Percentiles rank a stretch among this genome's conserved stretches.
These are phyloP conservation scores for Fusarium xyrophilum DNA, from an alignment of 2,329 filamentous ascomycete species.

Conservation along the genomic window DNA sequence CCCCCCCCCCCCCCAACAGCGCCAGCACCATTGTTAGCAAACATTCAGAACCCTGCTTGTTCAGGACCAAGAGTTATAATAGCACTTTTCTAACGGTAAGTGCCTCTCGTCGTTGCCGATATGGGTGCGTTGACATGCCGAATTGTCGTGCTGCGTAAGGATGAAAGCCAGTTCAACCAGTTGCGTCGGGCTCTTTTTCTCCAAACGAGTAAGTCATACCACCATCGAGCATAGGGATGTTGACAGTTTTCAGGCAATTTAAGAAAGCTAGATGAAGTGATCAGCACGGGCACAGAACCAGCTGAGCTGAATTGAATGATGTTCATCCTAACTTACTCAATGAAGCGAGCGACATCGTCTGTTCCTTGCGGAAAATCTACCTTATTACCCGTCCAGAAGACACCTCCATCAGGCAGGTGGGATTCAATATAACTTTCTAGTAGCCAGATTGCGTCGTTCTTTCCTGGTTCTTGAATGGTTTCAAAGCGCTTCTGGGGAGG, in stretches of 20 bases:
- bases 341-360: background rate
- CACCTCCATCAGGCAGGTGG: background rate
- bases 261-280: background rate
- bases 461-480: background rate
- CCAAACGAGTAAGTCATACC: background rate
- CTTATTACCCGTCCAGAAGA: background rate
- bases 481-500: background rate
- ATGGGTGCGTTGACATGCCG: background rate
- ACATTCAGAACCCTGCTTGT: background rate
- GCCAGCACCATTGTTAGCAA: background rate
- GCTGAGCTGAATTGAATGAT: background rate
- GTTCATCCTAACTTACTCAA: background rate
- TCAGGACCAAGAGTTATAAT: background rate
- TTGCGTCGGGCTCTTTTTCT: background rate
- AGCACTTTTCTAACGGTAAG: background rate
- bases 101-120: background rate
- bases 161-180: background rate
- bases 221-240: background rate
- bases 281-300: background rate
- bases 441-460: background rate
- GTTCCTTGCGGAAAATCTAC: background rate
- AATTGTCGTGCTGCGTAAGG: fast-evolving
- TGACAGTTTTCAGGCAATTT: background rate
- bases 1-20: no score
- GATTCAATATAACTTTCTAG: fast-evolving